Percentiles rank a stretch among this genome's conserved stretches.
Evolutionary conservation across 441 rosid species (phyloP).

Genomic region (Biscutella laevigata): DNA sequence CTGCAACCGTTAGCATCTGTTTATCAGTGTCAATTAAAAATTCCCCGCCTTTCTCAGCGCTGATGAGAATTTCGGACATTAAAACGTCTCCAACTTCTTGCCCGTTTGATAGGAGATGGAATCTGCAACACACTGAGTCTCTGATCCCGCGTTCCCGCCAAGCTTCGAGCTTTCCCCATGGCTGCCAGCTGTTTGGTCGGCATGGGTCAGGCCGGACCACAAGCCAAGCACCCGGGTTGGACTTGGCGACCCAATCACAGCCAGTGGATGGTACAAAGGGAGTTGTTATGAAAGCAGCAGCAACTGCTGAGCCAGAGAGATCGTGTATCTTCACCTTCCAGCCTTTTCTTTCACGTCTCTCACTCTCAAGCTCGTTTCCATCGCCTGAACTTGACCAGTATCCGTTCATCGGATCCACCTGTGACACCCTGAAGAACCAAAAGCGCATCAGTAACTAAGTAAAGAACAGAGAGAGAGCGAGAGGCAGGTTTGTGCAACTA

Average conservation of each 20-base stretch:
- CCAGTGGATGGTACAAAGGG: conserved; percentile 94
- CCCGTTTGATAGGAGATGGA: conserved; percentile 68
- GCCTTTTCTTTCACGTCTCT: conserved; percentile 81
- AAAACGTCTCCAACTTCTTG: conserved; percentile 74
- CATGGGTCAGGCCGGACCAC: conserved; percentile 76
- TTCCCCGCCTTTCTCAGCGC: conserved; percentile 89
- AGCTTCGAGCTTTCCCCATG: conserved; percentile 96
- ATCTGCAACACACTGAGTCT: conserved; percentile 79
- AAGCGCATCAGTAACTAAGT: background rate
- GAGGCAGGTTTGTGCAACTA: background rate
- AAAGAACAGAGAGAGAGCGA: background rate
- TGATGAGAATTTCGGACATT: conserved; percentile 74
- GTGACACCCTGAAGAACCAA: conserved; percentile 48
- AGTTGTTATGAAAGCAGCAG: conserved; percentile 95
- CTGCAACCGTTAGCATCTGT: conserved; percentile 51
- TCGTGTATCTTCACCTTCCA: conserved; percentile 99
- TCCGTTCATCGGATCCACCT: conserved; percentile 52
- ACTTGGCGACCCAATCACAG: conserved; percentile 92
- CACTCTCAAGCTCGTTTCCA: conserved; percentile 46
- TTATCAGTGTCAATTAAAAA: conserved; percentile 76
- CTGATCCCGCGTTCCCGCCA: conserved; percentile 93
- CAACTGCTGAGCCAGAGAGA: conserved; percentile 92
- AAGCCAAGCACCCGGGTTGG: conserved; percentile 94
- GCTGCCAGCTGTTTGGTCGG: conserved; percentile 87
- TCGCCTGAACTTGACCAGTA: conserved; percentile 55